Percentiles rank a stretch among this genome's conserved stretches.
phyloP scores from a whole-genome alignment of 2,329 filamentous ascomycete species.

The Aspergillus aculeatus region DNA sequence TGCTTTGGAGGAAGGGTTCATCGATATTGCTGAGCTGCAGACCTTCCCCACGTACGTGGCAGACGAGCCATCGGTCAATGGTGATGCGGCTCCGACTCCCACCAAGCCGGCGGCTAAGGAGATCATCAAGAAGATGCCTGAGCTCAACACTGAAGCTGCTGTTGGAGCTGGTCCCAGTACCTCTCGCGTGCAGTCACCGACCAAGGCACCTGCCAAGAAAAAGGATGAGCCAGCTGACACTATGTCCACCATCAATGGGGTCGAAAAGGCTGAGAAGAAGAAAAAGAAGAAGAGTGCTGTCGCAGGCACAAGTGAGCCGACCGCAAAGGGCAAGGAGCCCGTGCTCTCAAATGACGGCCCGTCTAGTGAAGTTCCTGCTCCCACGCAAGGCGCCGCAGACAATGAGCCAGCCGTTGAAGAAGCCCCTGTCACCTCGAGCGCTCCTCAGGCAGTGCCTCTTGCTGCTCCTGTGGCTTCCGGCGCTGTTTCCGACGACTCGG shows the following conservation, averaged over 20 bases:
- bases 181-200: slow-evolving; percentile 36
- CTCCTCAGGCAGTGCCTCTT: not conserved
- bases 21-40: slow-evolving; percentile 70
- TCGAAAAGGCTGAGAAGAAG: slow-evolving; percentile 67
- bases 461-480: slow-evolving; percentile 10
- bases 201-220: slow-evolving; percentile 44
- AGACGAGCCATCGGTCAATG: slow-evolving; percentile 48
- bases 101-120: slow-evolving; percentile 42
- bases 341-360: slow-evolving; percentile 16
- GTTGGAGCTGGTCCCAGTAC: slow-evolving; percentile 15
- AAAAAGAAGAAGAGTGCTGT: slow-evolving; percentile 60
- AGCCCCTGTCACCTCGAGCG: slow-evolving; percentile 9
- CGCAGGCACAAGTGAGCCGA: slow-evolving; percentile 19
- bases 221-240: slow-evolving; percentile 39
- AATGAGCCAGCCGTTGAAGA: slow-evolving; percentile 14
- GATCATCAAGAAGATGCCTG: slow-evolving; percentile 42
- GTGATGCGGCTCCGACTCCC: slow-evolving; percentile 37
- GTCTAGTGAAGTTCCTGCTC: slow-evolving; percentile 7
- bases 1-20: slow-evolving; percentile 70
- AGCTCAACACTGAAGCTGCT: slow-evolving; percentile 27
- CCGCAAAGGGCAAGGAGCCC: slow-evolving; percentile 46
- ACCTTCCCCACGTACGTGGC: slow-evolving; percentile 44
- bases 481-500: slow-evolving; percentile 42
- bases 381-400: not conserved
- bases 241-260: slow-evolving; percentile 20